These are phyloP conservation scores for Cephalotrichum gorgonifer DNA, from an alignment of 2,329 filamentous ascomycete genomes.

Conservation along the genomic window DNA sequence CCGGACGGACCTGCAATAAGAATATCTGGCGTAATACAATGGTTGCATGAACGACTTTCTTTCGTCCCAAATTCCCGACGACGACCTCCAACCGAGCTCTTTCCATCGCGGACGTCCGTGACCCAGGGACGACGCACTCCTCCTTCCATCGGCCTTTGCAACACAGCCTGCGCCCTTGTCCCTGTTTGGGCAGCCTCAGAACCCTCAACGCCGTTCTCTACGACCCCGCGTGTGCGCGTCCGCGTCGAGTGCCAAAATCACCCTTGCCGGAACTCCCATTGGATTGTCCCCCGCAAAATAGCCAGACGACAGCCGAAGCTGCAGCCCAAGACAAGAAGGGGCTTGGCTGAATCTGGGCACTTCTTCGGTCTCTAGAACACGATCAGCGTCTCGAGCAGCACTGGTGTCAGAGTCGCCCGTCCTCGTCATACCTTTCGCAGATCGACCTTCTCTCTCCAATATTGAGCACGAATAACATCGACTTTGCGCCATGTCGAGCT, in stretches of 20 bases:
- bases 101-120: neutral
- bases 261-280: neutral
- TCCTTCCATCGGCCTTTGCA: neutral
- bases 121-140: neutral
- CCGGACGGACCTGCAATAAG: neutral
- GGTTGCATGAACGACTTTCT: neutral
- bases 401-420: neutral
- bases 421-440: neutral
- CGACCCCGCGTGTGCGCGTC: too few relatives aligned
- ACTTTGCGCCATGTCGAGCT: slow-evolving; percentile 37
- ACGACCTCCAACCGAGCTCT: neutral
- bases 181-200: neutral
- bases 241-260: neutral
- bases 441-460: neutral
- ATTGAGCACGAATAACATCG: neutral
- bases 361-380: neutral
- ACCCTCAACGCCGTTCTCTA: neutral
- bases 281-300: neutral
- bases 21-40: neutral
- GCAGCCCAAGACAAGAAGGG: neutral
- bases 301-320: neutral
- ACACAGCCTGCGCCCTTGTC: neutral
- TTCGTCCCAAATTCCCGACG: neutral
- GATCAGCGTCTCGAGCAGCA: neutral
- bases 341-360: neutral